Evolutionary conservation across 768 basidiomycete species (phyloP), one percentile per base, ranked within the genome.

Genomic region (Lactarius pseudohatsudake): DNA sequence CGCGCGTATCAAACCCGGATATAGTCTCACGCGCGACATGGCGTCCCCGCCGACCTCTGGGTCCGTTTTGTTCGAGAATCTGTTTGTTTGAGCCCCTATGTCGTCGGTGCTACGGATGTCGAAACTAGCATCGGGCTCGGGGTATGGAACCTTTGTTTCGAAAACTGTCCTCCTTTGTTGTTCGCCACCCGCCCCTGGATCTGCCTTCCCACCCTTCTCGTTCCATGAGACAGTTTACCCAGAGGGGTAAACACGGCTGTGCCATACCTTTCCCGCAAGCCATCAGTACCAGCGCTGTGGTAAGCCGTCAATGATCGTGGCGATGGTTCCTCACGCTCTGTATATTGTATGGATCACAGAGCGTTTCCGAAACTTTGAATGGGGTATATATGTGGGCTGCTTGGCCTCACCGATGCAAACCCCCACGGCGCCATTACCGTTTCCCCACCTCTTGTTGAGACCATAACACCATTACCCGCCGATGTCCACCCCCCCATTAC

Each of bases 331-430:
- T 63, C 57, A 32, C 53, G 26, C 11, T 59, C 53, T 40, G 57
- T 66, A 32, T 40, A 22, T 47, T 38, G 54, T 20, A 36, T 28
- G 43, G 18, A 47, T 62, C 50, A 26, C 13, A 54, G 40, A 57
- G n/a, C 2, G 57, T 22, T 22, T 28, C 34, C 50, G 40, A 53
- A 63, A 41, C 28, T 20, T 38, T 55, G 57, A 38, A 34, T 45
- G 26, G 26, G 50, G 32, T 32, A 67, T 67, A 67, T 67, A 63
- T 67, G 32, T 30, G n/a, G 40, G 62, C 32, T 20, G n/a, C 38
- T 56, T 63, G 57, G 66, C 38, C 61, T 10, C 1, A 34, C 47
- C 15, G 15, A 50, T 16, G 26, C 26, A 53, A 60, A 60, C 22
- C 43, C 30, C 34, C 40, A 45, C 41, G 28, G 16, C 32, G 13